Conservation (phyloP, 768 basidiomycete genomes). For the Sporobolomyces phaffii region DNA sequence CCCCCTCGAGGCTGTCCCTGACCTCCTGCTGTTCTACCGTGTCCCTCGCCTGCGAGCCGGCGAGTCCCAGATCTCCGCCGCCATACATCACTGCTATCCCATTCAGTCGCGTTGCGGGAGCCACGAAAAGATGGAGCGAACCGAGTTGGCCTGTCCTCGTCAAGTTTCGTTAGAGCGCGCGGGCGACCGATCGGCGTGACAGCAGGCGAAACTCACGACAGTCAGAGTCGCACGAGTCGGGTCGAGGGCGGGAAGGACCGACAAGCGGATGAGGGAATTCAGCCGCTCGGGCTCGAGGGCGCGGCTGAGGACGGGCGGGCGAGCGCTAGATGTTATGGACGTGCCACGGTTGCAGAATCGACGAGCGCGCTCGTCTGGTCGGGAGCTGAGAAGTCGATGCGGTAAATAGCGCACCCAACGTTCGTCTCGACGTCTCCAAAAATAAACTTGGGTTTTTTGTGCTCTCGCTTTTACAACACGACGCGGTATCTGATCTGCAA, state of each 20-base stretch:
- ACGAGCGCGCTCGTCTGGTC: not conserved
- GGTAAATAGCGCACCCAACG: not conserved
- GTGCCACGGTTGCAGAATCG: not conserved
- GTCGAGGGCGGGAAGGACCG: no score
- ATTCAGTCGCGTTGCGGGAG: slow-evolving; percentile 10
- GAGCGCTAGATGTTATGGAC: slow-evolving; percentile 2
- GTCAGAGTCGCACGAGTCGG: no score
- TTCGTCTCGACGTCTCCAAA: not conserved
- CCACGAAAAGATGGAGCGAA: no score
- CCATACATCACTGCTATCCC: slow-evolving; percentile 20
- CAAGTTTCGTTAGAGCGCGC: no score
- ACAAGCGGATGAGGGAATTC: slow-evolving; percentile 4
- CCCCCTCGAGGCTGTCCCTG: slow-evolving; percentile 25
- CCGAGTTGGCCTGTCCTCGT: no score
- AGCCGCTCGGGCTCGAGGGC: not conserved
- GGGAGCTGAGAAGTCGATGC: not conserved
- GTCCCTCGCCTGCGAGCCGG: not conserved
- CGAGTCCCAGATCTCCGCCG: slow-evolving; percentile 18
- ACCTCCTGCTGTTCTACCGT: slow-evolving; percentile 11
- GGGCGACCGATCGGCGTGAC: no score
- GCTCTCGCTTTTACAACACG: no score
- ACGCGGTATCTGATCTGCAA: no score
- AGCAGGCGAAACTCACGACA: no score
- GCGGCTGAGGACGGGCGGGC: not conserved
- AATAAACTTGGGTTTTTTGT: no score